Evolutionary conservation across 805 yeast species (phyloP).

Genomic region (Saccharomycopsis synnaedendra): DNA sequence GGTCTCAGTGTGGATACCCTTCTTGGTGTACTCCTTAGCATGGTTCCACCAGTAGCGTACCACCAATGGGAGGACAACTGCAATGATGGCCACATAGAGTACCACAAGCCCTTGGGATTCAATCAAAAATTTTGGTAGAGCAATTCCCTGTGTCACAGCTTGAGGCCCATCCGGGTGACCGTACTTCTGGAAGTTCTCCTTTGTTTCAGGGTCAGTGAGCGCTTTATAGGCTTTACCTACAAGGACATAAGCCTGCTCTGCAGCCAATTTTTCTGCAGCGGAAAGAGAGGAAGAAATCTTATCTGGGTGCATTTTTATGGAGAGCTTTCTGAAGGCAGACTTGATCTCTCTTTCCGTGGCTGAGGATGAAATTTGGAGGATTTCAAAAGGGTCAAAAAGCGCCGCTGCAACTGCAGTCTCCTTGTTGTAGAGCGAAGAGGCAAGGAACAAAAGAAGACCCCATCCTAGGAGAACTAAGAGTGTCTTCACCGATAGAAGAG

Average conservation of each 20-base stretch:
- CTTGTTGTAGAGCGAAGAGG: slow-evolving; percentile 33
- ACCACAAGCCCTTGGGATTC: slow-evolving; percentile 62
- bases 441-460: slow-evolving; percentile 26
- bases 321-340: slow-evolving; percentile 73
- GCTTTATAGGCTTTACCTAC: slow-evolving; percentile 92
- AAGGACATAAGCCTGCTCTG: slow-evolving; percentile 69
- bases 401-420: slow-evolving; percentile 26
- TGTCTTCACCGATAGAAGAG: slow-evolving; percentile 10
- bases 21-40: slow-evolving; percentile 68
- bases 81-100: slow-evolving; percentile 60
- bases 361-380: slow-evolving; percentile 59
- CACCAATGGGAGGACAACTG: slow-evolving; percentile 63
- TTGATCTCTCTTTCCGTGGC: slow-evolving; percentile 72
- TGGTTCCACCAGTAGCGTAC: slow-evolving; percentile 89
- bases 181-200: slow-evolving; percentile 69
- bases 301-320: slow-evolving; percentile 89
- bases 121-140: slow-evolving; percentile 82
- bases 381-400: slow-evolving; percentile 81
- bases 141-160: slow-evolving; percentile 84
- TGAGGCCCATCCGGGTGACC: slow-evolving; percentile 99
- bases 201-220: slow-evolving; percentile 78
- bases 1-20: slow-evolving; percentile 75
- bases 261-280: slow-evolving; percentile 39
- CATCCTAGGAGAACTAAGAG: slow-evolving; percentile 20
- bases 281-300: slow-evolving; percentile 57